phyloP scores from a whole-genome alignment of 768 basidiomycete species.

The Lactarius hengduanensis region DNA sequence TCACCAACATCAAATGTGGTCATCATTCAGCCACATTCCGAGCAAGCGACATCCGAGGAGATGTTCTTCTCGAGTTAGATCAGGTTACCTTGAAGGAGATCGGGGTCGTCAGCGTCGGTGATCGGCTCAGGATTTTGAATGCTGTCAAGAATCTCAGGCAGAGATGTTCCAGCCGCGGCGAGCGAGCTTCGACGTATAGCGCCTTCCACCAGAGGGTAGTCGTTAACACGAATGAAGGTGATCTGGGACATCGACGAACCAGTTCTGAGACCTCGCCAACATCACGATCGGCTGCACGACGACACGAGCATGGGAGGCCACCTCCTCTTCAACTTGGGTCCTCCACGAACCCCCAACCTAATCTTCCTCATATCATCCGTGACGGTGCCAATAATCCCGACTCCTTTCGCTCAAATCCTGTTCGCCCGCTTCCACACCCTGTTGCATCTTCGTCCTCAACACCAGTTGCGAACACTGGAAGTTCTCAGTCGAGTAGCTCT shows the following conservation, averaged over 20 bases:
- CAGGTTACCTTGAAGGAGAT: constrained; percentile 86
- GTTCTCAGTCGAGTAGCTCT: constrained; percentile 38
- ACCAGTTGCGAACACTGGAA: constrained; percentile 38
- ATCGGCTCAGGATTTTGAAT: constrained; percentile 81
- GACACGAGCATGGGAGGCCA: constrained; percentile 60
- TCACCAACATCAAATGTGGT: constrained; percentile 72
- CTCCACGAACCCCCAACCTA: constrained; percentile 49
- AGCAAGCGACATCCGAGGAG: constrained; percentile 87
- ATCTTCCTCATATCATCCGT: constrained; percentile 72
- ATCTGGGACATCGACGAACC: constrained; percentile 29
- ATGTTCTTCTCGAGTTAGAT: constrained; percentile 89
- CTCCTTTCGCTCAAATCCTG: constrained; percentile 40
- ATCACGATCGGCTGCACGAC: constrained; percentile 33
- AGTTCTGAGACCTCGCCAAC: constrained; percentile 26
- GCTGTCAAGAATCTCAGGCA: constrained; percentile 79
- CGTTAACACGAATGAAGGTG: constrained; percentile 23
- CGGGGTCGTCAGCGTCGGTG: constrained; percentile 86
- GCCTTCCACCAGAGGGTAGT: constrained; percentile 15
- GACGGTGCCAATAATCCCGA: constrained; percentile 54
- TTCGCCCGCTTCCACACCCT: constrained; percentile 52
- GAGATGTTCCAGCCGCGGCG: constrained; percentile 41
- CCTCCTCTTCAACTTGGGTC: constrained; percentile 73
- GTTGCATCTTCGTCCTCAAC: constrained; percentile 29
- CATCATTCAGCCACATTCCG: constrained; percentile 68
- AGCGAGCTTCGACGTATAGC: constrained; percentile 12